These are phyloP conservation scores for Candida palmyrensis DNA, from an alignment of 805 yeast species.

Conservation along the genomic window DNA sequence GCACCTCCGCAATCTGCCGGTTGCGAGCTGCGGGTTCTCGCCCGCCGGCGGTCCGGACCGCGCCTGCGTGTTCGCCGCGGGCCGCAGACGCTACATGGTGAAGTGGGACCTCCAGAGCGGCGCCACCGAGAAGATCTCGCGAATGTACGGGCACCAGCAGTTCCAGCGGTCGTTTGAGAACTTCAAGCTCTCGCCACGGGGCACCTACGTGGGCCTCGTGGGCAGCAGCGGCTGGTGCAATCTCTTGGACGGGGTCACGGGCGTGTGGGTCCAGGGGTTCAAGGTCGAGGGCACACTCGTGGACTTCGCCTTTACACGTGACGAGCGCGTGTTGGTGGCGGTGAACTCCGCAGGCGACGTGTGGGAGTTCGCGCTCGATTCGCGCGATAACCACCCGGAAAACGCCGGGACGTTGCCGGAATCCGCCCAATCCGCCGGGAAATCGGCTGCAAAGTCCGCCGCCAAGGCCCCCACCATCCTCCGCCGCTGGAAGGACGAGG, in stretches of 20 bases:
- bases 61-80: conserved; percentile 71
- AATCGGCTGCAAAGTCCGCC: not conserved
- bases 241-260: conserved; percentile 65
- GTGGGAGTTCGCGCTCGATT: conserved; percentile 64
- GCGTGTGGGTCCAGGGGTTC: conserved; percentile 84
- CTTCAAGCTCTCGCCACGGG: conserved; percentile 72
- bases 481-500: conserved; percentile 77
- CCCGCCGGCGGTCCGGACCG: conserved; percentile 22
- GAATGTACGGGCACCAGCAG: conserved; percentile 87
- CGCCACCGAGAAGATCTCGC: conserved; percentile 73
- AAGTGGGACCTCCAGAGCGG: conserved; percentile 80
- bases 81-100: conserved; percentile 88
- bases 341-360: conserved; percentile 80
- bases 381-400: conserved; percentile 4
- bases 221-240: conserved; percentile 94
- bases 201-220: conserved; percentile 64
- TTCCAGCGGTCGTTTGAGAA: conserved; percentile 84
- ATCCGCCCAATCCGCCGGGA: no score
- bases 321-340: conserved; percentile 43
- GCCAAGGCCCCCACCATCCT: conserved; percentile 37
- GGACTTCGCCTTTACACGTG: conserved; percentile 67
- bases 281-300: conserved; percentile 83
- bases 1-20: conserved; percentile 73
- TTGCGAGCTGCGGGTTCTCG: conserved; percentile 69
- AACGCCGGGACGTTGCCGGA: conserved; percentile 24